Evolutionary conservation across 345 rosid species (phyloP).

Genomic region (Ceriops decandra): DNA sequence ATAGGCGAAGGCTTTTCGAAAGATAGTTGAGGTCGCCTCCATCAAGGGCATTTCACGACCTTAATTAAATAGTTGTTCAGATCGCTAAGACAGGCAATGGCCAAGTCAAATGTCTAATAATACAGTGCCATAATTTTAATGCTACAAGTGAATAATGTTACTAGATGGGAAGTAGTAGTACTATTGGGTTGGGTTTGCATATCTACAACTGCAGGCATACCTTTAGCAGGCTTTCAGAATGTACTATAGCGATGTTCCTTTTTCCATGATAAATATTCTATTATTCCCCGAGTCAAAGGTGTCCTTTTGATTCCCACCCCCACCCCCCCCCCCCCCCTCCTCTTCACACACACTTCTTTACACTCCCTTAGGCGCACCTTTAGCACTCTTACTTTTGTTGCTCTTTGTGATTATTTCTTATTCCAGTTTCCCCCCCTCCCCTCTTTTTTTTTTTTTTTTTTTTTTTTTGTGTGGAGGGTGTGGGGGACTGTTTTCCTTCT

Average conservation of each 20-base stretch:
- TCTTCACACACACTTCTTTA: constrained; percentile 25
- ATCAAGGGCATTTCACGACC: constrained; percentile 13
- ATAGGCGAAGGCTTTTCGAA: constrained; percentile 36
- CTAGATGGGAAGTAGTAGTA: neutral
- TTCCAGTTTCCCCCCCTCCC: neutral
- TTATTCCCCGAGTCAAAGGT: constrained; percentile 42
- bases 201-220: neutral
- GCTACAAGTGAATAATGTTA: neutral
- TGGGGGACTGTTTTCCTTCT: neutral
- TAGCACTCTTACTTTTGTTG: constrained; percentile 5
- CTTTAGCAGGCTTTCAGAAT: constrained; percentile 36
- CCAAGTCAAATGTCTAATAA: constrained; percentile 16
- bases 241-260: constrained; percentile 13
- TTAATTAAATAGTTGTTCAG: neutral
- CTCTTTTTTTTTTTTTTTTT: too few relatives aligned
- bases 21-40: constrained; percentile 30
- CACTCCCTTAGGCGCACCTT: neutral
- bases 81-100: too few relatives aligned
- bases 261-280: constrained; percentile 31
- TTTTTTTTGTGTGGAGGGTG: too few relatives aligned
- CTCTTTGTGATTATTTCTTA: neutral
- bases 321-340: constrained; percentile 20
- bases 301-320: constrained; percentile 37
- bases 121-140: neutral
- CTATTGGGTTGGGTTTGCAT: constrained; percentile 20